Evolutionary conservation across 208 protist genomes (phyloP), one percentile per base, ranked within the genome.

Genomic region (Crithidia sp.): DNA sequence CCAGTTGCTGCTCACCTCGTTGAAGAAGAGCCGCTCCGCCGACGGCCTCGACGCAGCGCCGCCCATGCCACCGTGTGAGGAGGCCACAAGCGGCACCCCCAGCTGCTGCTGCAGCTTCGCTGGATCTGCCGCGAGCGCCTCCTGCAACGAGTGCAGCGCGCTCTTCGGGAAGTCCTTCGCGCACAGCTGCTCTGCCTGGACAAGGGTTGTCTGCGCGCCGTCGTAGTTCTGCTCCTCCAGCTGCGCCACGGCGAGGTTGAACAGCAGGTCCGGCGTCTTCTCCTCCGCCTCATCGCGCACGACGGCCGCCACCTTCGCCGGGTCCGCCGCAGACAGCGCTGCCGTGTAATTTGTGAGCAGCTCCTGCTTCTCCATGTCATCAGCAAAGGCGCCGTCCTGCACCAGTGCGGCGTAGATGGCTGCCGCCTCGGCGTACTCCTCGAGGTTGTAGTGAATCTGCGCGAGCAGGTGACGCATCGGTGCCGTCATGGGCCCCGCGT

Each of bases 361-460:
- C 55, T 96, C 92, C 36, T 80, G 78, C 62, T 87, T 84, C 71
- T 96, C 89, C 49, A 90, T 81, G 17, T 88, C 86, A 71, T 96
- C 89, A 36, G 82, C 82, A 72, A 83, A 94, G 12, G 71, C 79
- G 3, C 74, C 60, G 10, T 82, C 77, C 19, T 39, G 44, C 2
- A 96, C 70, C 2, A 96, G 77, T 14, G 59, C 41, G n/a, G 83
- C 81, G 79, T 95, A 96, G 14, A 89, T 82, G 41, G 53, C 67
- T 7, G 92, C 87, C 36, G 92, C 92, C 28, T 69, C 82, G 8
- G 69, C 67, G 75, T 88, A 94, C 74, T 89, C 78, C 76, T 94
- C 92, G n/a, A 94, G 76, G 65, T 91, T 83, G 81, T 95, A 96
- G 76, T 92, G 83, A 8, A 93, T 74, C 71, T 96, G 92, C 5